phyloP scores from a whole-genome alignment of 352 stramenopile species.

The Phytopythium mirpurense region DNA sequence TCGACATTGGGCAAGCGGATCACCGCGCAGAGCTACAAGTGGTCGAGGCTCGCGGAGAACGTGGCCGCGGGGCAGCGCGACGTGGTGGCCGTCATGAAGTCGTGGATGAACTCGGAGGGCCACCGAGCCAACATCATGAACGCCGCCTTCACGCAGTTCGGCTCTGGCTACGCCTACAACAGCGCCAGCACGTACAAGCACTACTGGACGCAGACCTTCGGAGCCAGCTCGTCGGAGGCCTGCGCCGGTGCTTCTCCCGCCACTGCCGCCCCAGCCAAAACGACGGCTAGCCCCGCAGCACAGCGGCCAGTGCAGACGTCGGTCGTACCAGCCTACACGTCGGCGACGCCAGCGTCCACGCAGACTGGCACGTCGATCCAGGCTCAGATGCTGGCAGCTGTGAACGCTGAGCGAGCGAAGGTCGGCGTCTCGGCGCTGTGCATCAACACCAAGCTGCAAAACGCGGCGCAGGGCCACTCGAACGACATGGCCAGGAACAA shows the following conservation, averaged over 20 bases:
- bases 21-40: constrained; percentile 33
- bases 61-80: constrained; percentile 39
- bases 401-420: constrained; percentile 40
- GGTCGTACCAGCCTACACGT: background rate
- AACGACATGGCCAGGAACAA: constrained; percentile 39
- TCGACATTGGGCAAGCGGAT: constrained; percentile 41
- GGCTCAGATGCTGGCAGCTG: constrained; percentile 30
- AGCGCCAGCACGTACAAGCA: constrained; percentile 26
- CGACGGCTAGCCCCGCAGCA: background rate
- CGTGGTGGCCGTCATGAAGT: constrained; percentile 35
- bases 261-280: background rate
- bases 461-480: constrained; percentile 22
- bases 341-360: background rate
- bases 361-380: background rate
- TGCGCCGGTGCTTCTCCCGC: constrained; percentile 6
- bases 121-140: constrained; percentile 49
- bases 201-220: constrained; percentile 67
- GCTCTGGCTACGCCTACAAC: constrained; percentile 28
- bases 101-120: constrained; percentile 46
- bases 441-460: constrained; percentile 31
- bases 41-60: constrained; percentile 46
- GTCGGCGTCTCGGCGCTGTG: constrained; percentile 28
- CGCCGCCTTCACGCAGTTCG: constrained; percentile 27
- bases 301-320: background rate
- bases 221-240: constrained; percentile 14